phyloP scores from a whole-genome alignment of 2,329 filamentous ascomycete species.

The Fusarium duplospermum region DNA sequence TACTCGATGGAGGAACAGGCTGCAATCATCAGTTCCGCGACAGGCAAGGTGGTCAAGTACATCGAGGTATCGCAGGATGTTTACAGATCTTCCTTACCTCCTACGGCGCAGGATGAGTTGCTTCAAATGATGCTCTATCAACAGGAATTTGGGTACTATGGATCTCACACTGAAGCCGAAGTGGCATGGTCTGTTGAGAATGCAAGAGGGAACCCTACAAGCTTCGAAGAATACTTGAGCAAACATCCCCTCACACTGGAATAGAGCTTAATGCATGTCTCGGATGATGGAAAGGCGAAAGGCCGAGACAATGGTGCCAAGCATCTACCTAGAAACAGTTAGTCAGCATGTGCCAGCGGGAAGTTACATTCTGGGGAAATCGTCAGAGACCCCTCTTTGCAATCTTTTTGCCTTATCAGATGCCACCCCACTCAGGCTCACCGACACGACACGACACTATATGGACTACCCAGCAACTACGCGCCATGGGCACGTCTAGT shows the following conservation, averaged over 20 bases:
- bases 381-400: neutral
- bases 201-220: neutral
- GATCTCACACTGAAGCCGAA: neutral
- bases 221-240: neutral
- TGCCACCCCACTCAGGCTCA: neutral
- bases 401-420: neutral
- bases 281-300: neutral
- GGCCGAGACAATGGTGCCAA: neutral
- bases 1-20: neutral
- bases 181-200: neutral
- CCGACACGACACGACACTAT: neutral
- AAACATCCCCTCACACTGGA: neutral
- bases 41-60: neutral
- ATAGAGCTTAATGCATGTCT: neutral
- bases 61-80: neutral
- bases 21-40: neutral
- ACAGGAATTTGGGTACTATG: neutral
- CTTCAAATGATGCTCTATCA: neutral
- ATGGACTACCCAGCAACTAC: neutral
- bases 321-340: neutral
- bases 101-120: neutral
- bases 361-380: neutral
- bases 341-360: neutral
- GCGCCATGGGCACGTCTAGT: neutral
- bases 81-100: neutral